Base-by-base conservation (phyloP, 2,329 filamentous ascomycete genomes). In the Metarhizium humberi region DNA sequence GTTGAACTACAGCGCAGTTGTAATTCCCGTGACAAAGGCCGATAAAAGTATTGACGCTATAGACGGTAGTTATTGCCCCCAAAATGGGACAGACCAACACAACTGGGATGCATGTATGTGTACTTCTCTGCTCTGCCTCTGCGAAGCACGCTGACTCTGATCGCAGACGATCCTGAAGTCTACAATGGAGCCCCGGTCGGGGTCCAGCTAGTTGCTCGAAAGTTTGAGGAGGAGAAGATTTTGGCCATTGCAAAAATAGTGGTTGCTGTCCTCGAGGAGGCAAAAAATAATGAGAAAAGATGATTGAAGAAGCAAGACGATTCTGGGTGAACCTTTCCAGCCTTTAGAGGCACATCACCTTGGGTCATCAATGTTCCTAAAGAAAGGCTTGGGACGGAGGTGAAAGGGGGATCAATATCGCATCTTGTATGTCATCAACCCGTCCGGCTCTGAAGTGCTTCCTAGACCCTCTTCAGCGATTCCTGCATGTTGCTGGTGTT, bases 11-110 rank as follows among this genome's bases (percentile, higher is more conserved):
- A 79, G 75, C 1, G 70, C 70, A 36, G 74, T 76, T 0, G 72
- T 78, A 1, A 70, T 85, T 18, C 82, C 82, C 0, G 78, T 84
- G 1, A 82, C 79, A 0, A 73, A 66, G 47, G 78, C 75, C 0
- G 74, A 84, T 55, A 77, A 78, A 61, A 63, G 53, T 0, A 52
- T 82, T 4, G 82, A 85, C 62, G 60, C 67, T 14, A 63, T 70
- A 29, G 67, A 75, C 42, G 38, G 59, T 3, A 63, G 60, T 0
- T 75, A 73, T 58, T 57, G 65, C 29, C 73, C 76, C 1, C 40
- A 73, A n/a, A 73, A 66, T 54, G 72, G 73, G 0, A 50, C 66
- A 1, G 78, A 81, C 54, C 64, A 66, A 54, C 61, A 66, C 46
- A 73, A 74, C n/a, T 73, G 75, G 62, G 67, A 73, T 53, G 69